A percentile compares a stretch with the other conserved stretches of the same genome.
Conservation (phyloP, 2,329 filamentous ascomycete genomes). For the Talaromyces islandicus region DNA sequence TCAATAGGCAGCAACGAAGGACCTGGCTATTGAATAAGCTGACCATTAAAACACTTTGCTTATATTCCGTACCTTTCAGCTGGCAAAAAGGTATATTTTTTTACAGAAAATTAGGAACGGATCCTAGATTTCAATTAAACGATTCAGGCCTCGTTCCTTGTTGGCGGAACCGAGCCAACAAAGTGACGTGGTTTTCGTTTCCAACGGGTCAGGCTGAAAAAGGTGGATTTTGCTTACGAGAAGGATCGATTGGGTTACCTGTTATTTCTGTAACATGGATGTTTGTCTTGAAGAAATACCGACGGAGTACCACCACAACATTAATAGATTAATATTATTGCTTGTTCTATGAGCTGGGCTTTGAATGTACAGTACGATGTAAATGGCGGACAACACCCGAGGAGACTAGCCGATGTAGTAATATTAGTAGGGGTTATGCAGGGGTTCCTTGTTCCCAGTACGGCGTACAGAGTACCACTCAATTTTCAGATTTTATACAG, state of each 20-base stretch:
- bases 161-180: neutral
- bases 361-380: no score
- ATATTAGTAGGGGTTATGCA: neutral
- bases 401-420: neutral
- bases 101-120: neutral
- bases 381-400: neutral
- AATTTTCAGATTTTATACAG: neutral
- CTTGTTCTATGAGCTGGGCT: neutral
- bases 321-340: neutral
- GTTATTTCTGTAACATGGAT: neutral
- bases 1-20: neutral
- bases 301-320: neutral
- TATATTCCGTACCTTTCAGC: neutral
- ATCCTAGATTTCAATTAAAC: neutral
- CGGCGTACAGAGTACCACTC: neutral
- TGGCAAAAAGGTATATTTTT: no score
- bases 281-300: neutral
- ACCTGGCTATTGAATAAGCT: neutral
- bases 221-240: neutral
- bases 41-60: neutral
- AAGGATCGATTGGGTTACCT: neutral
- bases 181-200: neutral
- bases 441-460: neutral
- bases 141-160: neutral
- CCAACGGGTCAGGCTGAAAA: neutral